Conservation (phyloP, 176 grass and related monocot species). For the Hyparrhenia diplandra region DNA sequence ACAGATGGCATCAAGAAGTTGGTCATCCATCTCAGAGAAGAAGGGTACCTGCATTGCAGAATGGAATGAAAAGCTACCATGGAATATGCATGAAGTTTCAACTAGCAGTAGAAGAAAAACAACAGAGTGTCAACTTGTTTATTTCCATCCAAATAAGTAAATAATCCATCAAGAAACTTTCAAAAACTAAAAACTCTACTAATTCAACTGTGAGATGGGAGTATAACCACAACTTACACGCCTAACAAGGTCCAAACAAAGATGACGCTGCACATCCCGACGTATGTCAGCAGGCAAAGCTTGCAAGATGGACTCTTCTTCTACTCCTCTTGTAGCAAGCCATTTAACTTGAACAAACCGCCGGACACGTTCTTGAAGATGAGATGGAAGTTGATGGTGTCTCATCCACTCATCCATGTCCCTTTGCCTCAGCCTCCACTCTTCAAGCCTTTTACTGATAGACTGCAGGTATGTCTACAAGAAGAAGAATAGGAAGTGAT, state of each 20-base stretch:
- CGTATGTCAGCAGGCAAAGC: conserved; percentile 81
- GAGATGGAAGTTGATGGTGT: conserved; percentile 66
- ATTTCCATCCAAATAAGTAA: background rate
- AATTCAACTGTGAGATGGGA: background rate
- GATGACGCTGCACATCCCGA: conserved; percentile 87
- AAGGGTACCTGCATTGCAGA: conserved; percentile 70
- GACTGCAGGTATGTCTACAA: conserved; percentile 81
- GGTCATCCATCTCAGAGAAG: conserved; percentile 89
- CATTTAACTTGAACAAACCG: conserved; percentile 96
- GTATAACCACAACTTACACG: conserved; percentile 56
- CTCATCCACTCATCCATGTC: conserved; percentile 94
- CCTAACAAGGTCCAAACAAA: conserved; percentile 90
- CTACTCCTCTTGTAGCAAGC: conserved; percentile 84
- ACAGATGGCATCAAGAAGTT: conserved; percentile 86
- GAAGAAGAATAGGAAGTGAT: background rate
- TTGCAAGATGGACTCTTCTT: conserved; percentile 85
- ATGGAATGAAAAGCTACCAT: background rate
- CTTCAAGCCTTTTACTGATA: conserved; percentile 77
- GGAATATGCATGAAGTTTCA: background rate
- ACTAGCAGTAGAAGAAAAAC: background rate
- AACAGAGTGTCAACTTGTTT: background rate
- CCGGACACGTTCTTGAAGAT: conserved; percentile 74
- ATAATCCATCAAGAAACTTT: background rate
- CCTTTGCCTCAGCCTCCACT: conserved; percentile 73
- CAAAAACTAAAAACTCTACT: background rate